Conservation (phyloP, 202 grass and related monocot genomes). For the Cymbopogon flexuosus region DNA sequence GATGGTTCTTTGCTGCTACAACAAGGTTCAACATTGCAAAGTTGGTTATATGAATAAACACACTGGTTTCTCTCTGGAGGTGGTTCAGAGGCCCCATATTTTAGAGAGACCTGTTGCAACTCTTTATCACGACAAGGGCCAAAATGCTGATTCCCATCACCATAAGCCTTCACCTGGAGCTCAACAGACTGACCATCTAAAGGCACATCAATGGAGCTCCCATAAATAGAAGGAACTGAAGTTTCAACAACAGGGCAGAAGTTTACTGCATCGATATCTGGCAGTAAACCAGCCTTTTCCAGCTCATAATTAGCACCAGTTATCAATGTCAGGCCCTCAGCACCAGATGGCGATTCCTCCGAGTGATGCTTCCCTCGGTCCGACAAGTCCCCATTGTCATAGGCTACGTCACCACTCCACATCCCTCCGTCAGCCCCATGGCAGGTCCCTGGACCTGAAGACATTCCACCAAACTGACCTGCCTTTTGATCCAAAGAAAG, state of each 20-base stretch:
- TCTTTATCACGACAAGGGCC: slow-evolving; percentile 17
- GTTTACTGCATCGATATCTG: slow-evolving; percentile 10
- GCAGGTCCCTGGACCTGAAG: neutral
- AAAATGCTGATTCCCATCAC: slow-evolving; percentile 23
- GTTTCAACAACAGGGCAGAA: neutral
- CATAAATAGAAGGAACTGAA: slow-evolving; percentile 5
- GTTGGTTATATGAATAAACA: slow-evolving; percentile 2
- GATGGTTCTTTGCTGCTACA: slow-evolving; percentile 29
- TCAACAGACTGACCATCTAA: neutral
- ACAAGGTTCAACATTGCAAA: slow-evolving; percentile 9
- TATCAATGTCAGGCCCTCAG: slow-evolving; percentile 15
- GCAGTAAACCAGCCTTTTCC: slow-evolving; percentile 14
- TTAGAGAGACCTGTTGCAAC: neutral
- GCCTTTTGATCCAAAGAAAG: slow-evolving; percentile 24
- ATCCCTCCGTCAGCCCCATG: neutral
- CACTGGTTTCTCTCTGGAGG: neutral
- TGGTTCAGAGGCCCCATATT: slow-evolving; percentile 8
- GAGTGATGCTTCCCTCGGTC: neutral
- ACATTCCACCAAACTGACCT: neutral
- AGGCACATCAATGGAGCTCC: slow-evolving; percentile 6
- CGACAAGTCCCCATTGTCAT: neutral
- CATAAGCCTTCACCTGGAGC: neutral
- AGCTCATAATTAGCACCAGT: slow-evolving; percentile 15
- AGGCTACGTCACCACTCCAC: neutral
- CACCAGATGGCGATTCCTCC: neutral